Evolutionary conservation across 371 early-diverging fungal genomes (phyloP), one percentile per base, ranked within the genome.

Genomic region (Zopfochytrium polystomum): DNA sequence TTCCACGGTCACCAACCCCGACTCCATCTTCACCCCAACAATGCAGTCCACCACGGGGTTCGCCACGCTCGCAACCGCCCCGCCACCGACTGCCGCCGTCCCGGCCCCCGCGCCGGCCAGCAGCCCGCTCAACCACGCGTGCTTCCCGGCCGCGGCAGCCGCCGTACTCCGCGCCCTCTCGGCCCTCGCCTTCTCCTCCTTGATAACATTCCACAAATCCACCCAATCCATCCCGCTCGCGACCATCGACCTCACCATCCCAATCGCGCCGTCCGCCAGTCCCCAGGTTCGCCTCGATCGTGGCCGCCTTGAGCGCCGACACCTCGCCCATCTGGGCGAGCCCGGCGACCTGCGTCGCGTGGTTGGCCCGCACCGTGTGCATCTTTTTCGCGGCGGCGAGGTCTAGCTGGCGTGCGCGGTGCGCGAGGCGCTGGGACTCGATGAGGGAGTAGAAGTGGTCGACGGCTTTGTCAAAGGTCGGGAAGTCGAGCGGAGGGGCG

Each of bases 191-290:
- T 85, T 82, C 67, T 96, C 95, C 42, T 91, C 90, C 35, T 80
- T 72, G 1, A 98, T 87, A 25, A 95, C 73, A 60, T 90, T 89
- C 46, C 86, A 85, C 1, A 98, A 73, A 67, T 96, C 96, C 58
- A 79, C 80, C 99, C 99, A 98, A 73, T 94, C 96, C 88, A 96
- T 92, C 6, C 93, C 94, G 30, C 87, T 82, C 9, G 92, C 95
- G 4, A 97, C 80, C 32, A 91, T 90, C 65, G 85, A 85, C 13
- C 93, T 85, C 55, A 96, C 85, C 38, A 93, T 87, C 44, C 83
- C 70, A 46, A 98, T 85, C 1, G 91, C 86, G 43, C 87, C 87
- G 60, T 96, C 97, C 0, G 95, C 91, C 64, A 85, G 71, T 47
- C 87, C n/a, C 85, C 43, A 91, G 69, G 66, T 93, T 91, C 27